Evolutionary conservation across 2,329 filamentous ascomycete genomes (phyloP).

Genomic region (Zymoseptoria crescenta): DNA sequence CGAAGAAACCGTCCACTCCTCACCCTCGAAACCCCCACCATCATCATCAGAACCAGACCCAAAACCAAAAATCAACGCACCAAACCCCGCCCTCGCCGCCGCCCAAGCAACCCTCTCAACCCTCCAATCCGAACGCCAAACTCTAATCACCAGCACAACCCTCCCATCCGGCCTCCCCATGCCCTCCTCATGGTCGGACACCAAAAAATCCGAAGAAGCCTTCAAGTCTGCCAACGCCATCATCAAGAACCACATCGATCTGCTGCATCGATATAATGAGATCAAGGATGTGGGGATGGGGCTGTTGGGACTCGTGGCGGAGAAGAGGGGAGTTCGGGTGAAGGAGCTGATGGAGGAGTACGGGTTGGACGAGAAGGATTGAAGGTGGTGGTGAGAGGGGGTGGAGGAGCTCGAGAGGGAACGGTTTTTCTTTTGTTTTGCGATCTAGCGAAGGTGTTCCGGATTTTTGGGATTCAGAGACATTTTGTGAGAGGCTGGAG

Average conservation of each 20-base stretch:
- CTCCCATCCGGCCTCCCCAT: slow-evolving; percentile 23
- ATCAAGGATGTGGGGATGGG: slow-evolving; percentile 61
- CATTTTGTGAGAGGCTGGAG: not conserved
- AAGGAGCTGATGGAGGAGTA: slow-evolving; percentile 43
- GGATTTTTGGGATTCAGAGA: not conserved
- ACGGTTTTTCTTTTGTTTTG: not conserved
- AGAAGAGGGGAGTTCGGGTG: slow-evolving; percentile 51
- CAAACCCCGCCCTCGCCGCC: slow-evolving; percentile 13
- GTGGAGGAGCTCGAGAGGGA: not conserved
- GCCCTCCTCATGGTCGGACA: slow-evolving; percentile 18
- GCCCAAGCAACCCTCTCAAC: slow-evolving; percentile 40
- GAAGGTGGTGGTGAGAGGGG: slow-evolving; percentile 19
- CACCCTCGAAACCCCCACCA: not conserved
- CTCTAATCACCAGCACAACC: slow-evolving; percentile 25
- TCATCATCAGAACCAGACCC: slow-evolving; percentile 5
- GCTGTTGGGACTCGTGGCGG: slow-evolving; percentile 59
- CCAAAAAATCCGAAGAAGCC: slow-evolving; percentile 23
- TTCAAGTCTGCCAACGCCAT: slow-evolving; percentile 43
- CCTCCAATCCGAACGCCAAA: slow-evolving; percentile 37
- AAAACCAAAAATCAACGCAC: not conserved
- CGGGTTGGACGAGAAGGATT: slow-evolving; percentile 38
- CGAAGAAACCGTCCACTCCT: not conserved
- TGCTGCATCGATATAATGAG: slow-evolving; percentile 63
- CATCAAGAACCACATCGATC: slow-evolving; percentile 55
- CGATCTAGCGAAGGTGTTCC: not conserved